phyloP scores from a whole-genome alignment of 2,329 filamentous ascomycete genomes.

The Shiraia sp. region DNA sequence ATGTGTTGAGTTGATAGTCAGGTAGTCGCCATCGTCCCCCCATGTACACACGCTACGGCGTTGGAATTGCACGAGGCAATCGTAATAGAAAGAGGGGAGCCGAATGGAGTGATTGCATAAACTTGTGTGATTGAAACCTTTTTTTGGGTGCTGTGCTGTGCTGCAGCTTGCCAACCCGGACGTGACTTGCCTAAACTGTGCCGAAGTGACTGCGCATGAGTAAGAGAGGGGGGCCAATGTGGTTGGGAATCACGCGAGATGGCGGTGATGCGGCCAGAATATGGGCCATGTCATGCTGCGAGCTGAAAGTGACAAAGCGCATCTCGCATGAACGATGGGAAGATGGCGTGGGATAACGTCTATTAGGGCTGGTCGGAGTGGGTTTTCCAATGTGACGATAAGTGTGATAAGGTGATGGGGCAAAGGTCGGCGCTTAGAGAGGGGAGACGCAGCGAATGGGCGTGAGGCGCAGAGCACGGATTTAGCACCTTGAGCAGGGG shows the following conservation, averaged over 20 bases:
- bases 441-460: slow-evolving; percentile 12
- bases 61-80: too few relatives aligned
- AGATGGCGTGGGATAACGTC: slow-evolving; percentile 16
- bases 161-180: too few relatives aligned
- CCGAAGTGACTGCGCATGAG: too few relatives aligned
- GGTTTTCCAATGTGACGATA: slow-evolving; percentile 8
- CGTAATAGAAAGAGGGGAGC: too few relatives aligned
- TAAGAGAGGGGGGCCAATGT: too few relatives aligned
- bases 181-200: too few relatives aligned
- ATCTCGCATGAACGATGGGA: slow-evolving; percentile 16
- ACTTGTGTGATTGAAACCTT: too few relatives aligned
- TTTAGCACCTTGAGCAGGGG: slow-evolving; percentile 12
- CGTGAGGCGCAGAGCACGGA: slow-evolving; percentile 1
- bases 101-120: too few relatives aligned
- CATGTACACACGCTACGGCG: too few relatives aligned
- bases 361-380: slow-evolving; percentile 7
- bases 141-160: too few relatives aligned
- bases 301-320: slow-evolving; percentile 9
- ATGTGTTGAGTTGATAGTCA: slow-evolving; percentile 4
- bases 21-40: too few relatives aligned
- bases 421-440: slow-evolving; percentile 16
- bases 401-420: slow-evolving; percentile 14
- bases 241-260: slow-evolving; percentile 7
- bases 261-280: slow-evolving; percentile 14
- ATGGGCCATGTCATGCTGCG: slow-evolving; percentile 11